Evolutionary conservation across 1,139 yeast species (phyloP).

Genomic region (Suhomyces wounanorum): DNA sequence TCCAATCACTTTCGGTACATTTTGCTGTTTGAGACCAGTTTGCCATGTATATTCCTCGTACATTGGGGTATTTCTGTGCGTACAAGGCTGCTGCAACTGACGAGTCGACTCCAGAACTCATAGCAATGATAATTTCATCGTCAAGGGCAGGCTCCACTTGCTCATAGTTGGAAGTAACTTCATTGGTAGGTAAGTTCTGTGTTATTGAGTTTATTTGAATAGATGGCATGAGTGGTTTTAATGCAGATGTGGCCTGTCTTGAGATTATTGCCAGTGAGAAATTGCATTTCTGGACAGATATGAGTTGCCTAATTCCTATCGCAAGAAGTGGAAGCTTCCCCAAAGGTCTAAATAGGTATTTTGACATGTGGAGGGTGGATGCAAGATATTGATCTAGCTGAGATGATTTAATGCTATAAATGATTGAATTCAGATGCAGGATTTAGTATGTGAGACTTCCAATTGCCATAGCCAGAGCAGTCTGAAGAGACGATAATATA

Average conservation of each 20-base stretch:
- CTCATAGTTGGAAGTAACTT: slow-evolving; percentile 4
- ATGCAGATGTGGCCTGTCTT: neutral
- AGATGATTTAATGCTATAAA: neutral
- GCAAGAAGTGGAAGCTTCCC: neutral
- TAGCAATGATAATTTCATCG: slow-evolving; percentile 77
- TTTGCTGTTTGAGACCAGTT: slow-evolving; percentile 77
- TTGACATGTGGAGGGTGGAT: neutral
- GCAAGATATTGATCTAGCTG: neutral
- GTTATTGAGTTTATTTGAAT: neutral
- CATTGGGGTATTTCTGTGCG: slow-evolving; percentile 53
- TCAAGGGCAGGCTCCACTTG: slow-evolving; percentile 50
- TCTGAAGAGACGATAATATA: too few relatives aligned
- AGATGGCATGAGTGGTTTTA: neutral
- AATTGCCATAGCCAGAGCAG: too few relatives aligned
- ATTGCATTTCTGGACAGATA: neutral
- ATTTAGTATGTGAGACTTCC: too few relatives aligned
- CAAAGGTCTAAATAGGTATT: neutral
- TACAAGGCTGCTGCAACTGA: slow-evolving; percentile 83
- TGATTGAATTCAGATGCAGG: too few relatives aligned
- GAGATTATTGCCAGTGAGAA: neutral
- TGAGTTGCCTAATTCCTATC: neutral
- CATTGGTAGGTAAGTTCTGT: slow-evolving; percentile 7
- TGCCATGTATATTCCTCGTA: slow-evolving; percentile 85
- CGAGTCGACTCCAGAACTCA: slow-evolving; percentile 98
- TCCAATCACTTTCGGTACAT: slow-evolving; percentile 89